Base-by-base conservation (phyloP, 345 rosid species). In the Camelina sativa region DNA sequence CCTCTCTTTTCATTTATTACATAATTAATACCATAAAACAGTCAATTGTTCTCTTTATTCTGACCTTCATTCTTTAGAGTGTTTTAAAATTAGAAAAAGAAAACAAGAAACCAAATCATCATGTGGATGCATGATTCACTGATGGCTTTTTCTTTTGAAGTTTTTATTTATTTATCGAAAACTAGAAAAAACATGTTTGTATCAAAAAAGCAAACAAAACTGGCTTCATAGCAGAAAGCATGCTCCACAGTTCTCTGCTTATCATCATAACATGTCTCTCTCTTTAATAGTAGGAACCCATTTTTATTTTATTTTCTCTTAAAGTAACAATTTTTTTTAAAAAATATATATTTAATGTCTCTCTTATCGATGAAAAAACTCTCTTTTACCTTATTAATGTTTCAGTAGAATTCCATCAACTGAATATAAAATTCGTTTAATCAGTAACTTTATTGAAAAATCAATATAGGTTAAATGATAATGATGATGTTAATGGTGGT, bases 211-310 rank as follows among this genome's bases (percentile, higher is more conserved):
- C 76, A 71, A 77, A 72, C 62, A 50, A 65, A 66, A 71, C 80
- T 65, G 76, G 80, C 68, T 77, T 65, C 62, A 38, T 52, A 12
- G 67, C 54, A 70, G 80, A 71, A 64, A 71, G 76, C 80, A 70
- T 64, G 80, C 80, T 77, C 35, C 67, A 77, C 56, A 71, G 80
- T 58, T 41, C 67, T 57, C 62, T 71, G 48, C 56, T 64, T 76
- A 62, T 55, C 72, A 72, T 78, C 81, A 78, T 72, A 72, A 72
- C 69, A 66, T 77, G 73, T 73, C 46, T 62, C 20, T 41, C 54
- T 62, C 30, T 62, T 48, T 56, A 28, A 48, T 56, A 1, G 5
- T 62, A 4, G 25, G 2, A 67, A 40, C 73, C 73, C 48, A 47
- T 20, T 38, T 10, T 38, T 35, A 8, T 47, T 10, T 41, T 19